Percentiles rank a stretch among this genome's conserved stretches.
Evolutionary conservation across 495 filamentous ascomycete genomes (phyloP).

Genomic region (Symbiotaphrina buchneri): DNA sequence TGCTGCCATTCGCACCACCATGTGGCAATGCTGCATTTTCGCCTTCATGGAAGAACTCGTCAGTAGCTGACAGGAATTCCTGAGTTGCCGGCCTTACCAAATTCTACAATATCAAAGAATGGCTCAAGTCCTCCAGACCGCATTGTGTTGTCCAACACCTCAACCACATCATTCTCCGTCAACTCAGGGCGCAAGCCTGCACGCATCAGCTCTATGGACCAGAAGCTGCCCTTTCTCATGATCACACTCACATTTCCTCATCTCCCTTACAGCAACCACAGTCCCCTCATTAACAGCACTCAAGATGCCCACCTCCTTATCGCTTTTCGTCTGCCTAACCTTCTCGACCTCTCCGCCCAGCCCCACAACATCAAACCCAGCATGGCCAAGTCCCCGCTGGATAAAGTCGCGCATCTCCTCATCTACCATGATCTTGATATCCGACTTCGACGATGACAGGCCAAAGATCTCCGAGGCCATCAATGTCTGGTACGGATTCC

Average conservation of each 20-base stretch:
- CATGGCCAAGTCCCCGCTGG: conserved; percentile 19
- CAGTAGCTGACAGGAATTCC: neutral
- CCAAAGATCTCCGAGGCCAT: conserved; percentile 12
- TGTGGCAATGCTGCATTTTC: conserved; percentile 29
- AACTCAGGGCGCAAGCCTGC: conserved; percentile 21
- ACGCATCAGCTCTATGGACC: neutral
- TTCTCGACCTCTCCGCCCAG: conserved; percentile 22
- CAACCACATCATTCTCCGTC: conserved; percentile 24
- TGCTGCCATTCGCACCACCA: conserved; percentile 25
- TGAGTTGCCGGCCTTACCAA: conserved; percentile 10
- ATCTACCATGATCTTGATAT: conserved; percentile 22
- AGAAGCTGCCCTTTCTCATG: too few relatives aligned
- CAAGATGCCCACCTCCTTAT: conserved; percentile 22
- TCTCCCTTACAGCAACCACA: conserved; percentile 26
- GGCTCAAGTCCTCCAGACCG: conserved; percentile 21
- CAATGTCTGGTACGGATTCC: conserved; percentile 27
- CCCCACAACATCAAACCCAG: conserved; percentile 23
- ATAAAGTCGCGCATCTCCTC: conserved; percentile 36
- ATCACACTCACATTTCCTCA: conserved; percentile 26
- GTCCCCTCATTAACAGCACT: conserved; percentile 33
- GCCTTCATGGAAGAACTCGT: conserved; percentile 10
- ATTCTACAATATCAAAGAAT: conserved; percentile 34
- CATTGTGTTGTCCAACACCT: conserved; percentile 23
- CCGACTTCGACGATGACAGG: too few relatives aligned
- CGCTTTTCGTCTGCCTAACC: conserved; percentile 26